phyloP scores from a whole-genome alignment of 139 green algal species.

The Mesotaenium endlicherianum region DNA sequence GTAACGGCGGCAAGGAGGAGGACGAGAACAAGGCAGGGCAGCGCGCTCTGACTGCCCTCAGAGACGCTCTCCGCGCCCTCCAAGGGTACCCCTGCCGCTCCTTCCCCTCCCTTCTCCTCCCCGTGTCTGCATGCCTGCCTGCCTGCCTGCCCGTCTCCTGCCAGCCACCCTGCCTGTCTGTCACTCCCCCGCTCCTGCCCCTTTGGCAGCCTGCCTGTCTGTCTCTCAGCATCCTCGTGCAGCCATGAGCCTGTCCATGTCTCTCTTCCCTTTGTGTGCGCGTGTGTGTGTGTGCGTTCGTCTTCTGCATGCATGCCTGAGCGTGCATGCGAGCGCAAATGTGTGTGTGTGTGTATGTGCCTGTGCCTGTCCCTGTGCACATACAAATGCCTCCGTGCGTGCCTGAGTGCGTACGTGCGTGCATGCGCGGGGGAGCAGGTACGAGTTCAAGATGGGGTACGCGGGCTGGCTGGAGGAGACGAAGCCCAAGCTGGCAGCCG shows the following conservation, averaged over 20 bases:
- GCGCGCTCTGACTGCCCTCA: neutral
- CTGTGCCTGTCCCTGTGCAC: too few relatives aligned
- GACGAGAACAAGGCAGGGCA: neutral
- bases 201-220: neutral
- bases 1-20: neutral
- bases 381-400: too few relatives aligned
- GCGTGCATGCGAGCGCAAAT: too few relatives aligned
- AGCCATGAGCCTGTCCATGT: too few relatives aligned
- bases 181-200: neutral
- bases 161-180: neutral
- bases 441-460: neutral
- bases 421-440: too few relatives aligned
- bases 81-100: constrained; percentile 7
- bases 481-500: constrained; percentile 12
- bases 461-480: neutral
- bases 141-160: neutral
- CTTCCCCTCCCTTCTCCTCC: neutral
- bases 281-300: too few relatives aligned
- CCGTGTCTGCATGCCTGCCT: too few relatives aligned
- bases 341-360: too few relatives aligned
- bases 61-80: neutral
- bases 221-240: neutral
- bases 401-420: too few relatives aligned
- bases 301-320: too few relatives aligned
- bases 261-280: too few relatives aligned